Percentiles rank a stretch among this genome's conserved stretches.
phyloP scores from a whole-genome alignment of 2,329 filamentous ascomycete genomes.

The Arachnopeziza araneosa region DNA sequence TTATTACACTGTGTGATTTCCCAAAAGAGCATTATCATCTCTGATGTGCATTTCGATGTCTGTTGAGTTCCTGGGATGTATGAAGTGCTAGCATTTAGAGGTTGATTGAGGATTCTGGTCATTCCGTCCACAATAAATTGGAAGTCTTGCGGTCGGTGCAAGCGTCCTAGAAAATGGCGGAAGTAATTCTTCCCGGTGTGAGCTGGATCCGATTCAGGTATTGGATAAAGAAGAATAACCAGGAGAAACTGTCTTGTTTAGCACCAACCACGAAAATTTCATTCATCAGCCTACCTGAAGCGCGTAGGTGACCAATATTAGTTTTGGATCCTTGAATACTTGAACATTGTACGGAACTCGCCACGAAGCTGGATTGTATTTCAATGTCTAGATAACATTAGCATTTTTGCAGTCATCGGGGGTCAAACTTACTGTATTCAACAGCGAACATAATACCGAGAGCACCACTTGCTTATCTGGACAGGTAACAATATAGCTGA shows the following conservation, averaged over 20 bases:
- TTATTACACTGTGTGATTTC: constrained; percentile 97
- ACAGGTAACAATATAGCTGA: constrained; percentile 85
- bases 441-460: constrained; percentile 81
- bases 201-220: constrained; percentile 67
- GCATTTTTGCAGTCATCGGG: neutral
- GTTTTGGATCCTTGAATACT: constrained; percentile 85
- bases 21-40: constrained; percentile 97
- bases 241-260: constrained; percentile 64
- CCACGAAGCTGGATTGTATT: constrained; percentile 94
- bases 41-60: constrained; percentile 79
- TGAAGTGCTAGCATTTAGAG: constrained; percentile 79
- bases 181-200: constrained; percentile 75
- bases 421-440: constrained; percentile 74
- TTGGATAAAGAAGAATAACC: constrained; percentile 76
- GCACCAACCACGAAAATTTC: neutral
- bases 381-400: constrained; percentile 62
- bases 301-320: constrained; percentile 85
- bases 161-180: constrained; percentile 71
- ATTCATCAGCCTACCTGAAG: constrained; percentile 43
- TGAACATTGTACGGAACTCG: constrained; percentile 89
- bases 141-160: constrained; percentile 93
- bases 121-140: constrained; percentile 96
- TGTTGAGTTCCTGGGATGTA: constrained; percentile 81
- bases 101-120: constrained; percentile 86
- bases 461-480: constrained; percentile 88